Percentiles rank a stretch among this genome's conserved stretches.
These are phyloP conservation scores for Gastrolobium bilobum DNA, from an alignment of 306 rosid species.

Conservation along the genomic window DNA sequence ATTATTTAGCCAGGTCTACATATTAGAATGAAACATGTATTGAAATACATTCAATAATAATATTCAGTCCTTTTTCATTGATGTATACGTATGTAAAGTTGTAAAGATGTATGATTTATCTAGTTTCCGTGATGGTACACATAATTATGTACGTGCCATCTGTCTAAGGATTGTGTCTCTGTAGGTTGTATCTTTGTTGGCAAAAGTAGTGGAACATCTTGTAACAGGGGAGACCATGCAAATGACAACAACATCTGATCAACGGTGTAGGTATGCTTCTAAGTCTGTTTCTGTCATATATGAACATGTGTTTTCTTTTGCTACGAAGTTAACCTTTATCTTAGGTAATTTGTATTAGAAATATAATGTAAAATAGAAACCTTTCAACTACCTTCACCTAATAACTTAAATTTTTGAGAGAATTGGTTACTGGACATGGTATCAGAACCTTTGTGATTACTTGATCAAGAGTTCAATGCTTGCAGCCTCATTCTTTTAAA, in stretches of 20 bases:
- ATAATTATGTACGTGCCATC: constrained; percentile 28
- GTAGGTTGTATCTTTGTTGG: constrained; percentile 86
- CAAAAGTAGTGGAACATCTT: constrained; percentile 88
- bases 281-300: constrained; percentile 45
- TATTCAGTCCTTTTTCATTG: too few species aligned
- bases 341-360: constrained; percentile 2
- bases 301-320: constrained; percentile 32
- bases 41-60: too few species aligned
- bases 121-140: constrained; percentile 33
- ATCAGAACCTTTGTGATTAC: too few species aligned
- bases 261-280: constrained; percentile 83
- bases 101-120: constrained; percentile 13
- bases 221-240: constrained; percentile 99
- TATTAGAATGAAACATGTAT: too few species aligned
- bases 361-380: too few species aligned
- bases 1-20: too few species aligned
- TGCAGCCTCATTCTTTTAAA: too few species aligned
- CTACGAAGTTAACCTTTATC: constrained; percentile 20
- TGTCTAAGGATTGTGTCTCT: constrained; percentile 43
- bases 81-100: constrained; percentile 9
- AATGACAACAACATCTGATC: constrained; percentile 83
- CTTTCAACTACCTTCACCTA: too few species aligned
- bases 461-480: too few species aligned
- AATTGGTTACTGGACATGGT: too few species aligned
- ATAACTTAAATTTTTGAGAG: too few species aligned